Conservation (phyloP, 768 basidiomycete species). For the Boletus speciosus region DNA sequence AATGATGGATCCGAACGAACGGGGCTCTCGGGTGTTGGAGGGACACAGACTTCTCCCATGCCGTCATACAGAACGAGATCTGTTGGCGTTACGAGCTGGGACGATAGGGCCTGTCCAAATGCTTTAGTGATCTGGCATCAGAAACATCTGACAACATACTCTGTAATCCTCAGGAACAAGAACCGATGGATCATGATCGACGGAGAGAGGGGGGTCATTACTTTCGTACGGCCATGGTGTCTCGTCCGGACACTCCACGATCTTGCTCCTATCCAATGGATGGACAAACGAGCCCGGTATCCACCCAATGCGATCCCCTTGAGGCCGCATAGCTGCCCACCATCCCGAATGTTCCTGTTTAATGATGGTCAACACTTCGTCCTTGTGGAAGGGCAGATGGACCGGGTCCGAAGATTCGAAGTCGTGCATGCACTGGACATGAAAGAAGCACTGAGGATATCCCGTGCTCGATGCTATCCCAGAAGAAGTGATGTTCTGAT, state of each 20-base stretch:
- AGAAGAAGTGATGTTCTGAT: constrained; percentile 2
- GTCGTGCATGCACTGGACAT: constrained; percentile 62
- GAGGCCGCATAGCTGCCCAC: constrained; percentile 72
- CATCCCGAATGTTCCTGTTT: constrained; percentile 71
- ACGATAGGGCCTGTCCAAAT: constrained; percentile 10
- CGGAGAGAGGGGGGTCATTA: constrained; percentile 10
- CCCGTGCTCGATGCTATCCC: constrained; percentile 32
- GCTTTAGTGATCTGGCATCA: constrained; percentile 9
- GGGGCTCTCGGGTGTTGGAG: constrained; percentile 31
- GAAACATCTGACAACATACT: constrained; percentile 7
- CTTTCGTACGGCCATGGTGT: constrained; percentile 33
- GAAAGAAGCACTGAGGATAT: constrained; percentile 32
- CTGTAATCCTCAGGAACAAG: constrained; percentile 16
- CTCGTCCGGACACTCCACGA: constrained; percentile 48
- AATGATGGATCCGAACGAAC: neutral
- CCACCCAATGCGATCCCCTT: constrained; percentile 62
- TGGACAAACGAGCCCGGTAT: constrained; percentile 70
- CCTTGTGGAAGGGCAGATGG: constrained; percentile 59
- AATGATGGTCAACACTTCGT: constrained; percentile 66
- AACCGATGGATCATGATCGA: constrained; percentile 18
- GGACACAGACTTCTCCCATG: constrained; percentile 1
- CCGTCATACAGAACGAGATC: constrained; percentile 14
- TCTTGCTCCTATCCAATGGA: constrained; percentile 33
- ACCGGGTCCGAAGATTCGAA: constrained; percentile 59
- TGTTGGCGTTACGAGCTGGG: constrained; percentile 18